phyloP scores from a whole-genome alignment of 2,329 filamentous ascomycete species.

The Fusarium multiceps region DNA sequence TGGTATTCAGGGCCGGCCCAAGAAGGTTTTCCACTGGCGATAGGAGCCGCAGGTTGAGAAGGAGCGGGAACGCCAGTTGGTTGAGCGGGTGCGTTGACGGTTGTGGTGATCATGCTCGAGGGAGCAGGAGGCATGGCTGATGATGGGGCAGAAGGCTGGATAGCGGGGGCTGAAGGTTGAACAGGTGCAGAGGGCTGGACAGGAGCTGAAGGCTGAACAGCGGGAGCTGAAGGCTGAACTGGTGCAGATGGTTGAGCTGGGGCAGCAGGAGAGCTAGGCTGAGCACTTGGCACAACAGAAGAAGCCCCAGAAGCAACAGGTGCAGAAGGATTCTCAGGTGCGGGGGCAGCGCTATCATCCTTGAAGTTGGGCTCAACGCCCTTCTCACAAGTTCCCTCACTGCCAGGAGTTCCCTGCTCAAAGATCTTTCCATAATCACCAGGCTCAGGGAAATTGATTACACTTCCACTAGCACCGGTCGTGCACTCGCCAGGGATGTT shows the following conservation, averaged over 20 bases:
- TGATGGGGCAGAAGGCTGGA: not conserved
- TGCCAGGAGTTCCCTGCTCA: conserved; percentile 18
- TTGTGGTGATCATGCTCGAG: not conserved
- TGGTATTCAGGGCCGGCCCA: conserved; percentile 25
- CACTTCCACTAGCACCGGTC: conserved; percentile 29
- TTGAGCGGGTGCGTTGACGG: not conserved
- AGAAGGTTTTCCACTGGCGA: conserved; percentile 8
- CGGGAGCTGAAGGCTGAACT: not conserved
- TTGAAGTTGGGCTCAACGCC: conserved; percentile 39
- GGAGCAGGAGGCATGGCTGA: not conserved
- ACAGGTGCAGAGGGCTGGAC: not conserved
- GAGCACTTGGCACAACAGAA: not conserved
- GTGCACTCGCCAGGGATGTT: conserved; percentile 45
- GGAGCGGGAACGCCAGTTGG: not conserved
- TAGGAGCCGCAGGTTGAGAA: not conserved
- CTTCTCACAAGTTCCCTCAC: conserved; percentile 33
- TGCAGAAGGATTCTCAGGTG: conserved; percentile 9
- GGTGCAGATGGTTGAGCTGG: not conserved
- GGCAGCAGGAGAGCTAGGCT: not conserved
- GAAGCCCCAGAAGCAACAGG: conserved; percentile 9
- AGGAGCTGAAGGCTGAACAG: no score
- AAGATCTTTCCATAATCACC: conserved; percentile 41
- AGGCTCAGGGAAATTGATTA: conserved; percentile 43
- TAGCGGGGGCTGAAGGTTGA: no score
- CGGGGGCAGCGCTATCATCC: conserved; percentile 11